Percentiles rank a stretch among this genome's conserved stretches.
These are phyloP conservation scores for Erucastrum elatum DNA, from an alignment of 345 rosid genomes.

Conservation along the genomic window DNA sequence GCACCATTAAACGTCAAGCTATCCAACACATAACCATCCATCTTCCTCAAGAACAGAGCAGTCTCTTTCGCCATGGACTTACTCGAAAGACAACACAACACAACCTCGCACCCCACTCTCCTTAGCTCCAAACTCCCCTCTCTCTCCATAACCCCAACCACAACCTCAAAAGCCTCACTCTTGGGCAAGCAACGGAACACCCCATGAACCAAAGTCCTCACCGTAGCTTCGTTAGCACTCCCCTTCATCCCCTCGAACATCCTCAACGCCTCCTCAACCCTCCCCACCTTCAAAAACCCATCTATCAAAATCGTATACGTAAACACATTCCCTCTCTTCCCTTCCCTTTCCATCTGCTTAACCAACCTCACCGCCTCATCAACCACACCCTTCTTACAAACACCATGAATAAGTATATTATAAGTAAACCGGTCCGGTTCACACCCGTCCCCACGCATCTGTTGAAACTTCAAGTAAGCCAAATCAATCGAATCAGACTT, in stretches of 20 bases:
- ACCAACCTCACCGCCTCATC: constrained; percentile 82
- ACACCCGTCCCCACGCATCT: constrained; percentile 76
- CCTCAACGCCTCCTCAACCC: constrained; percentile 65
- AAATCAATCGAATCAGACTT: constrained; percentile 79
- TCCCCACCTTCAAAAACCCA: constrained; percentile 76
- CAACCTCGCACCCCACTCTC: constrained; percentile 57
- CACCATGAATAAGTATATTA: constrained; percentile 86
- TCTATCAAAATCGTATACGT: constrained; percentile 75
- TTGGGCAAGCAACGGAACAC: constrained; percentile 55
- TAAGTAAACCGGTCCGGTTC: constrained; percentile 87
- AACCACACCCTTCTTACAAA: constrained; percentile 72
- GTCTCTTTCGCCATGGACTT: constrained; percentile 76
- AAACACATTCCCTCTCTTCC: constrained; percentile 70
- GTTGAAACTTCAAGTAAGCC: constrained; percentile 91
- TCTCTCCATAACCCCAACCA: constrained; percentile 53
- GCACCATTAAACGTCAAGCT: constrained; percentile 57
- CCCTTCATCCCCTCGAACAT: constrained; percentile 61
- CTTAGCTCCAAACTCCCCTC: constrained; percentile 40
- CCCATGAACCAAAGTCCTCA: constrained; percentile 80
- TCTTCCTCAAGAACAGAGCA: constrained; percentile 53
- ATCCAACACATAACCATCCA: constrained; percentile 56
- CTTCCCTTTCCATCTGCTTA: constrained; percentile 78
- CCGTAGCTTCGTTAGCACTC: constrained; percentile 72
- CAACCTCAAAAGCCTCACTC: constrained; percentile 55
- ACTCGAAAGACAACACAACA: constrained; percentile 63